A percentile compares a stretch with the other conserved stretches of the same genome.
phyloP scores from a whole-genome alignment of 768 basidiomycete genomes.

The Zangia roseola region DNA sequence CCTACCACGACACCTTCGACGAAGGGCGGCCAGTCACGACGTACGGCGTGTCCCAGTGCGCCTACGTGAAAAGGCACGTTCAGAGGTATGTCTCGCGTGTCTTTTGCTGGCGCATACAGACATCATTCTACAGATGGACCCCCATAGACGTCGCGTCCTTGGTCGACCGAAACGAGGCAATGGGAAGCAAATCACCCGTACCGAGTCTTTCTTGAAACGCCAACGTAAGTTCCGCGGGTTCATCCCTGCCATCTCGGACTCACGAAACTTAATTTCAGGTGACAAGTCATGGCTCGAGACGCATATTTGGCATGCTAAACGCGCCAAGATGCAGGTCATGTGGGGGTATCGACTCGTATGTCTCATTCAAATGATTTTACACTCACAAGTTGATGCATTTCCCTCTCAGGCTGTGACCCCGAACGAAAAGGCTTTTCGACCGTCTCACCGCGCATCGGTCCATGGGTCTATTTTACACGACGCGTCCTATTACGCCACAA shows the following conservation, averaged over 20 bases:
- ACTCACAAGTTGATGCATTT: not conserved
- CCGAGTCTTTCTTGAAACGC: constrained; percentile 63
- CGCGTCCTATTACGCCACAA: constrained; percentile 76
- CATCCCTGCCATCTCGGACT: not conserved
- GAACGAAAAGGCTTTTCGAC: constrained; percentile 88
- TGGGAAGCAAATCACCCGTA: constrained; percentile 52
- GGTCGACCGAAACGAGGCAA: constrained; percentile 66
- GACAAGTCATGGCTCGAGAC: constrained; percentile 94
- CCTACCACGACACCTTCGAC: constrained; percentile 85
- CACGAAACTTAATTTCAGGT: constrained; percentile 39
- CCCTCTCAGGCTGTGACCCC: constrained; percentile 68
- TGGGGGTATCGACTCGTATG: constrained; percentile 90
- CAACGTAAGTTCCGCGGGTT: constrained; percentile 53
- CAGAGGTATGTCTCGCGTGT: constrained; percentile 57
- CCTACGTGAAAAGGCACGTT: constrained; percentile 74
- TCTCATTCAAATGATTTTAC: not conserved
- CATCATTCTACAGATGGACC: constrained; percentile 51
- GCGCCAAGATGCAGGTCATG: constrained; percentile 90
- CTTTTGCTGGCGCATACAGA: constrained; percentile 17
- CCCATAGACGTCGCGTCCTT: constrained; percentile 39
- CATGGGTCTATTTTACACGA: constrained; percentile 89
- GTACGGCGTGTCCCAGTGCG: constrained; percentile 86
- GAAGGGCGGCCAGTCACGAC: constrained; percentile 94
- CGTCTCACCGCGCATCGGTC: constrained; percentile 85
- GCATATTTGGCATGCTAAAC: constrained; percentile 96